Percentiles rank a stretch among this genome's conserved stretches.
Conservation (phyloP, 768 basidiomycete genomes). For the Amanita rimosa region DNA sequence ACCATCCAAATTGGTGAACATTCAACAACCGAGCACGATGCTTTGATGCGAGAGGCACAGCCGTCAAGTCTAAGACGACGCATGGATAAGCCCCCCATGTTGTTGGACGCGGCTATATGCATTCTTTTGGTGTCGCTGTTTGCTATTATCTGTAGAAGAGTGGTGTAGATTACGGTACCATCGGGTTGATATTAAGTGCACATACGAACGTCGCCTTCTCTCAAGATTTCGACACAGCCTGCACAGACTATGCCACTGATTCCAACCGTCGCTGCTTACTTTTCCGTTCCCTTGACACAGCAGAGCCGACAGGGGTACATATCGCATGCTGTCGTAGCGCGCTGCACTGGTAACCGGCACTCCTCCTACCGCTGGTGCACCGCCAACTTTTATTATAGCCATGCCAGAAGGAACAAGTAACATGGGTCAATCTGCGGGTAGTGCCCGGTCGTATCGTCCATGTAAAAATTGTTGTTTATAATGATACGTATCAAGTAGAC, state of each 20-base stretch:
- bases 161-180: slow-evolving; percentile 28
- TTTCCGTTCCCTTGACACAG: slow-evolving; percentile 35
- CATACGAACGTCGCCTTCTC: slow-evolving; percentile 17
- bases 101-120: slow-evolving; percentile 68
- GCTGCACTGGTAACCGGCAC: neutral
- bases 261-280: slow-evolving; percentile 43
- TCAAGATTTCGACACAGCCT: slow-evolving; percentile 21
- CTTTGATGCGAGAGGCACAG: neutral
- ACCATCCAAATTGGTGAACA: neutral
- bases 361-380: neutral
- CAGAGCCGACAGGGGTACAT: neutral
- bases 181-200: no score
- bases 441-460: no score
- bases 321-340: neutral
- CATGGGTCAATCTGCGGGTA: no score
- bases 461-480: no score
- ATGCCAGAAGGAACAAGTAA: no score
- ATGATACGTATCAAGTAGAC: no score
- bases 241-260: slow-evolving; percentile 38
- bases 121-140: slow-evolving; percentile 58
- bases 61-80: slow-evolving; percentile 6
- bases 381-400: neutral
- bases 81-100: slow-evolving; percentile 38
- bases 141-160: slow-evolving; percentile 54
- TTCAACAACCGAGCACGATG: neutral